Base-by-base conservation (phyloP, 345 rosid species). In the Acer negundo region DNA sequence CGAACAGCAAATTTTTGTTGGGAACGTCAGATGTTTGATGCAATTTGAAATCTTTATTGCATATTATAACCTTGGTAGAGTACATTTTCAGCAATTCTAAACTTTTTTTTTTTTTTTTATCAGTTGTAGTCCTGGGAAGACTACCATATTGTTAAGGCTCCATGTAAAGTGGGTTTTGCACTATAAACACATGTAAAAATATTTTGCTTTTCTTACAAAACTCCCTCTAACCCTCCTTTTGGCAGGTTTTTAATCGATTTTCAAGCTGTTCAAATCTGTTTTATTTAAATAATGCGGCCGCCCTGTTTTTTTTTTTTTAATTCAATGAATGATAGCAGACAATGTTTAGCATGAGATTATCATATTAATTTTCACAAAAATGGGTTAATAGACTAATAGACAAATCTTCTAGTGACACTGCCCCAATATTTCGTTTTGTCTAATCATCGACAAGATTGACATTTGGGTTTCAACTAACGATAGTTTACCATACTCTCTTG, bases 401-500 rank as follows among this genome's bases (percentile, higher is more conserved):
- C 46, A 40, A 7, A 47, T 22, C 6, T 12, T 67, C 71, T 26
- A 42, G 7, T 24, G 16, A 4, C 24, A 49, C 0, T 19, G 24
- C 40, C 20, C 4, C 49, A 0, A 42, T 8, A 42, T 42, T 19
- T 20, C 35, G 47, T 35, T 67, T 42, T 6, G 68, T 44, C 56
- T 28, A 51, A 71, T 77, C 15, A 73, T 70, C 20, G 67, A 23
- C 0, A 31, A 40, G 55, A n/a, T 62, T 64, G 78, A 76, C 77
- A 73, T 70, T 63, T 17, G 47, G 47, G 78, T 4, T 20, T 49
- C 40, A 71, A 64, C 63, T 59, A 31, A 23, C 49, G 85, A 82
- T 64, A 20, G 79, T 72, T 81, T 17, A 77, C 82, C 86, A 38
- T 49, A 15, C n/a, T 12, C 31, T 9, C 10, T 42, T 1, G 44